These are phyloP conservation scores for Rubroboletus pulcherrimus DNA, from an alignment of 768 basidiomycete genomes.

Conservation along the genomic window DNA sequence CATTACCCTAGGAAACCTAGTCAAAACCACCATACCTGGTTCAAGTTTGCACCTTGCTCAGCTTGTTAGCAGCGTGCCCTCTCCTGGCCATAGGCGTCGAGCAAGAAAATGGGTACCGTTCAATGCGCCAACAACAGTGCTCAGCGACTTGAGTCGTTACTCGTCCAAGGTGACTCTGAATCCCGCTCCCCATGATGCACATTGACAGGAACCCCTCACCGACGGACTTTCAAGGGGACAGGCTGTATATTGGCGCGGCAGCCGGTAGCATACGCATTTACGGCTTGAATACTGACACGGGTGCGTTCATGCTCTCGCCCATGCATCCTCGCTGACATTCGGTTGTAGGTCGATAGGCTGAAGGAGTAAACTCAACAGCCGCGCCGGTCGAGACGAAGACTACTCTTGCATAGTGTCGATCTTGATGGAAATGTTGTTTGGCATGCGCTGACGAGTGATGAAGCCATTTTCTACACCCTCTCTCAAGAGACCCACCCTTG, in stretches of 20 bases:
- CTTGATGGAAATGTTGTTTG: too few relatives aligned
- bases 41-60: not conserved
- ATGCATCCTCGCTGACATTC: constrained; percentile 24
- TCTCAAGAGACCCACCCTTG: too few relatives aligned
- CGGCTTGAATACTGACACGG: constrained; percentile 36
- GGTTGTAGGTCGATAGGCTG: not conserved
- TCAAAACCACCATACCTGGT: too few relatives aligned
- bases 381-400: constrained; percentile 65
- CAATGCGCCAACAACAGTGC: constrained; percentile 19
- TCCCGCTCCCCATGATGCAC: not conserved
- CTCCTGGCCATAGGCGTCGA: not conserved
- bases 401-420: too few relatives aligned
- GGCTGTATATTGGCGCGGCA: constrained; percentile 60
- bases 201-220: not conserved
- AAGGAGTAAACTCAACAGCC: not conserved
- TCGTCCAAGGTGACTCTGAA: constrained; percentile 26
- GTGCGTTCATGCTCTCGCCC: constrained; percentile 29
- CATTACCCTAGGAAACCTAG: too few relatives aligned
- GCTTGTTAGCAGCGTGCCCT: not conserved
- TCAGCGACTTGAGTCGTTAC: constrained; percentile 32
- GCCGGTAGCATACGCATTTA: constrained; percentile 56
- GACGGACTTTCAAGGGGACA: constrained; percentile 39
- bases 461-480: too few relatives aligned
- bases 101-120: constrained; percentile 32
- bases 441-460: too few relatives aligned